Base-by-base conservation (phyloP, 1,284 basidiomycete species). In the Austropuccinia psidii region DNA sequence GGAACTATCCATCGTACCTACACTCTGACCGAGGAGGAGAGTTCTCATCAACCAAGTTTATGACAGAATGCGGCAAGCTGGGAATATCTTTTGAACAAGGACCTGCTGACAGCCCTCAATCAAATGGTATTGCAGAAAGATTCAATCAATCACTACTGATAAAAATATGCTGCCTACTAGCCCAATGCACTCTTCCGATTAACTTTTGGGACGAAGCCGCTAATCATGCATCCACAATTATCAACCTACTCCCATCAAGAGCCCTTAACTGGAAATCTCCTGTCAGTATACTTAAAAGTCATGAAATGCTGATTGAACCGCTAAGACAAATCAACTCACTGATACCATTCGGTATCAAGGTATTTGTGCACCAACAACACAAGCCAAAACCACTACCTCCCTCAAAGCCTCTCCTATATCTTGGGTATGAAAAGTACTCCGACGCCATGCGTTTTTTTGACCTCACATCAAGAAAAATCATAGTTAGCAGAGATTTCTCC, bases 371-470 rank as follows among this genome's bases (percentile, higher is more conserved):
- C 24, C 6, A 37, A 41, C 58, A 21, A 37, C 4, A 17, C 4
- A 15, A 31, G 2, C 47, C 41, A 2, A 66, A 66, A 54, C 11
- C 39, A 0, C 45, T 15, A 1, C 27, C 33, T 52, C 64, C 49
- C 8, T 52, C 13, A 8, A 7, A 27, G 5, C 47, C 64, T 3
- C 13, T 66, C 7, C 21, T 52, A 1, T 66, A 19, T 54, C 64
- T 66, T 27, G 47, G 47, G 0, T 66, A 52, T 54, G 64, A 66
- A 39, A 9, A 21, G 9, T 33, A 24, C 11, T 66, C 64, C 19
- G 39, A 66, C 52, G 47, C 64, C n/a, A 33, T 50, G n/a, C 31
- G 64, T 3, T 66, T 66, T 33, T 66, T 66, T 15, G 27, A 66
- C 29, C 35, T 49, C 3, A 24, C 13, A n/a, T 33, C 24, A 17